phyloP scores from a whole-genome alignment of 2,329 filamentous ascomycete species.

The Aspergillus amoenus region DNA sequence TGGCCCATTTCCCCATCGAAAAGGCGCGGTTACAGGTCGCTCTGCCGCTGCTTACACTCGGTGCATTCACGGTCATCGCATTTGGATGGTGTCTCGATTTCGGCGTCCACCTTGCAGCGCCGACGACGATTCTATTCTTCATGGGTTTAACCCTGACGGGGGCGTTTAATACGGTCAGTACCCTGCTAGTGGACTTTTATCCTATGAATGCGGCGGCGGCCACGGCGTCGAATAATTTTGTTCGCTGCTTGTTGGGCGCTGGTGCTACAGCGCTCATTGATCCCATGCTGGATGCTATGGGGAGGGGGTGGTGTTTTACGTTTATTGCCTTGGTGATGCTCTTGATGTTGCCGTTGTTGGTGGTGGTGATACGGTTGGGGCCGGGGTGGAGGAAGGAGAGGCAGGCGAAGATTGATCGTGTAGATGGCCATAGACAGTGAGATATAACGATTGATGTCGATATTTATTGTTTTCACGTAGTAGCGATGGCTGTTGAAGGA shows the following conservation, averaged over 20 bases:
- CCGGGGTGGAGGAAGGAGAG: constrained; percentile 8
- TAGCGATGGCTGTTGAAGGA: too few relatives aligned
- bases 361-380: background rate
- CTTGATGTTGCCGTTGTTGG: constrained; percentile 1
- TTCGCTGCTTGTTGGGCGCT: constrained; percentile 45
- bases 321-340: constrained; percentile 11
- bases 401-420: background rate
- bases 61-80: constrained; percentile 19
- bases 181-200: constrained; percentile 49
- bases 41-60: constrained; percentile 19
- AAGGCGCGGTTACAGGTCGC: constrained; percentile 23
- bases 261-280: constrained; percentile 44
- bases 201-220: constrained; percentile 42
- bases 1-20: constrained; percentile 19
- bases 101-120: constrained; percentile 32
- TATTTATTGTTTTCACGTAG: too few relatives aligned
- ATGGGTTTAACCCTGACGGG: constrained; percentile 41
- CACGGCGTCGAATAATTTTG: constrained; percentile 46
- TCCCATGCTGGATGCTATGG: constrained; percentile 35
- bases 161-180: constrained; percentile 46
- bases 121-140: constrained; percentile 41
- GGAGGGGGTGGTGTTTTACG: constrained; percentile 12
- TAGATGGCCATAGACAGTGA: background rate
- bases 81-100: constrained; percentile 40
- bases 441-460: too few relatives aligned